Conservation (phyloP, 352 stramenopile genomes). For the Pythium myriotylum region DNA sequence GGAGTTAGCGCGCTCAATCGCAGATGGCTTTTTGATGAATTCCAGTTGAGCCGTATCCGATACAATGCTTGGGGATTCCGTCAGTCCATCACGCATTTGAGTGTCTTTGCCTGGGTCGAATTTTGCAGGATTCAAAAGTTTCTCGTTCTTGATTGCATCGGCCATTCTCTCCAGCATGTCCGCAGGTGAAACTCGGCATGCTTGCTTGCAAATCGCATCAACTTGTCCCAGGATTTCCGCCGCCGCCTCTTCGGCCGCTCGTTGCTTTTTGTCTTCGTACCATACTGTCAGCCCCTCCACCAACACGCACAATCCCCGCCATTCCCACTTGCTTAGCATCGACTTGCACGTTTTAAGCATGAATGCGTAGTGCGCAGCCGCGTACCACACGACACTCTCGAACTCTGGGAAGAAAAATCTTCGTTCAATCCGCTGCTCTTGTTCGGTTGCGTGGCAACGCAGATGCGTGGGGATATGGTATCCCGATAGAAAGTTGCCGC, state of each 20-base stretch:
- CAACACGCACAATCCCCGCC: slow-evolving; percentile 22
- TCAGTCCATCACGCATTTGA: too few relatives aligned
- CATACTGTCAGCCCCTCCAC: slow-evolving; percentile 28
- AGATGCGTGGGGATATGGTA: slow-evolving; percentile 45
- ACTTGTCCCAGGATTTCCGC: slow-evolving; percentile 6
- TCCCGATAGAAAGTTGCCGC: slow-evolving; percentile 44
- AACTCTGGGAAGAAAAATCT: slow-evolving; percentile 44
- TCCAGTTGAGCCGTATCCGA: too few relatives aligned
- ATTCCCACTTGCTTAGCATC: slow-evolving; percentile 33
- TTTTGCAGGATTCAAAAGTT: neutral
- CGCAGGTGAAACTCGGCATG: neutral
- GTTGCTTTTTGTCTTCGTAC: slow-evolving; percentile 8
- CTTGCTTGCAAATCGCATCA: slow-evolving; percentile 18
- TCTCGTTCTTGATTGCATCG: neutral
- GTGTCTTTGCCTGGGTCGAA: too few relatives aligned
- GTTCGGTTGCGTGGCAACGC: slow-evolving; percentile 36
- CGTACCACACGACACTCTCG: slow-evolving; percentile 41
- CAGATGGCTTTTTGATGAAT: too few relatives aligned
- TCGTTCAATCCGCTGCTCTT: slow-evolving; percentile 26
- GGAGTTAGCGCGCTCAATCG: too few relatives aligned
- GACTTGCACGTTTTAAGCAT: slow-evolving; percentile 24
- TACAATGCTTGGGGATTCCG: too few relatives aligned
- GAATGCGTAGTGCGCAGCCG: slow-evolving; percentile 33
- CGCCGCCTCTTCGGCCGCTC: neutral
- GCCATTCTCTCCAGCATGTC: slow-evolving; percentile 24